phyloP scores from a whole-genome alignment of 495 filamentous ascomycete species.

The Trypethelium eluteriae region DNA sequence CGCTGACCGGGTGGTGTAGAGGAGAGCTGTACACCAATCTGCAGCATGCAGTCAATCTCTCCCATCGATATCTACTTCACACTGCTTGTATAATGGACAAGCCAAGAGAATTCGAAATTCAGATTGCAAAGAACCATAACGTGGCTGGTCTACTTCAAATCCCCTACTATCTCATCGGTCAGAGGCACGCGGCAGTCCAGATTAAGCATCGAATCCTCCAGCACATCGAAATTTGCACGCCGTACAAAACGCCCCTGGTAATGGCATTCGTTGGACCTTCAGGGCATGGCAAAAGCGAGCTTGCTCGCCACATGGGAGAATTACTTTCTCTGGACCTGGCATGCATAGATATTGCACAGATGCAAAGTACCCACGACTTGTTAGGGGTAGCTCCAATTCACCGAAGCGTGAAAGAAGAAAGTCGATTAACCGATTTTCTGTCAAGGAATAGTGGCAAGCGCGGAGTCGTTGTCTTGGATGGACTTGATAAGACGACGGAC shows the following conservation, averaged over 20 bases:
- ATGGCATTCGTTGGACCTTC: conserved; percentile 21
- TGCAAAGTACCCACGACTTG: conserved; percentile 37
- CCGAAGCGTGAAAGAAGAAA: conserved; percentile 34
- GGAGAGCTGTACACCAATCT: background rate
- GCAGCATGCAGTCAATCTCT: conserved; percentile 33
- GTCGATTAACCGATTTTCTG: conserved; percentile 48
- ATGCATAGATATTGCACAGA: conserved; percentile 41
- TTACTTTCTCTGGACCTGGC: conserved; percentile 38
- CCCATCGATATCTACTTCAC: conserved; percentile 42
- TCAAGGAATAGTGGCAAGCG: conserved; percentile 35
- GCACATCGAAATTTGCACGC: conserved; percentile 25
- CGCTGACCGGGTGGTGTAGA: background rate
- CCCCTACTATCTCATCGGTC: conserved; percentile 43
- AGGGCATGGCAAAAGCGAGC: conserved; percentile 18
- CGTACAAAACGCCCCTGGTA: conserved; percentile 20
- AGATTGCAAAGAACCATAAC: conserved; percentile 33
- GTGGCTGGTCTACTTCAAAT: conserved; percentile 37
- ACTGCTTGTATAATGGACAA: conserved; percentile 28
- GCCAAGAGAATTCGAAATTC: conserved; percentile 30
- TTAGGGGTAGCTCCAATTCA: conserved; percentile 42
- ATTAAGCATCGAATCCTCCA: conserved; percentile 34
- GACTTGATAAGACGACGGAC: conserved; percentile 50
- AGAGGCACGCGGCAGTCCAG: conserved; percentile 34
- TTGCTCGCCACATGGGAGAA: conserved; percentile 20
- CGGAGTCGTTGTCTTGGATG: conserved; percentile 49